Percentiles rank a stretch among this genome's conserved stretches.
phyloP scores from a whole-genome alignment of 2,329 filamentous ascomycete species.

The Hypoxylon rubiginosum region DNA sequence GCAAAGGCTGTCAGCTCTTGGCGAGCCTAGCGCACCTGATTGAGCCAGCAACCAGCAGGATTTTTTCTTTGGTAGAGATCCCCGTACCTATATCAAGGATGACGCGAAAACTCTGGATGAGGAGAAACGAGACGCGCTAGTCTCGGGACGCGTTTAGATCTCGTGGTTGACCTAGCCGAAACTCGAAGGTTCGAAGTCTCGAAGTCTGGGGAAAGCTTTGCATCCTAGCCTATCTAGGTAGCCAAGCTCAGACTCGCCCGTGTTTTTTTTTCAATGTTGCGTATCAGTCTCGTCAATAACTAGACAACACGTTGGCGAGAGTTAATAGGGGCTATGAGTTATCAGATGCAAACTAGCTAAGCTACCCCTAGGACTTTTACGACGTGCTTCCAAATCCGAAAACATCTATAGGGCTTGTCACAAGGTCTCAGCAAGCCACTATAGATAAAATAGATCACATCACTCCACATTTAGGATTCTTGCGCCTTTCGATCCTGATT shows the following conservation, averaged over 20 bases:
- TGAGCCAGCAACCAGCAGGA: slow-evolving; percentile 32
- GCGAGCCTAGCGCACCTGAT: slow-evolving; percentile 37
- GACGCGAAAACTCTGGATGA: slow-evolving; percentile 29
- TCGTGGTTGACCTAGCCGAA: slow-evolving; percentile 24
- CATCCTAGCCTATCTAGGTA: slow-evolving; percentile 9
- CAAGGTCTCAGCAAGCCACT: slow-evolving; percentile 16
- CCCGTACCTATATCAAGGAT: slow-evolving; percentile 29
- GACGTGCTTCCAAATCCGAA: background rate
- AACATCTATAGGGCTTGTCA: slow-evolving; percentile 9
- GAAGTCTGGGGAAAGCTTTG: slow-evolving; percentile 36
- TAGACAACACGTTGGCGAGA: background rate
- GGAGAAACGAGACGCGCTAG: slow-evolving; percentile 38
- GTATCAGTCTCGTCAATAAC: slow-evolving; percentile 27
- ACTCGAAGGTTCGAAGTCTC: slow-evolving; percentile 25
- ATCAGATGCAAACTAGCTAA: background rate
- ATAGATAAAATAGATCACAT: slow-evolving; percentile 9
- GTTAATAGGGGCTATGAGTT: background rate
- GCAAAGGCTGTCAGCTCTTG: slow-evolving; percentile 39
- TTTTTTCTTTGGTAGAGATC: slow-evolving; percentile 31
- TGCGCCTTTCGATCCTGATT: slow-evolving; percentile 3
- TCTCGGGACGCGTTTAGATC: slow-evolving; percentile 41
- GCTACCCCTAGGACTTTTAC: background rate
- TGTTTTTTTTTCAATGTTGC: slow-evolving; percentile 14
- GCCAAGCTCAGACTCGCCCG: slow-evolving; percentile 7
- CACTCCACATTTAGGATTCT: slow-evolving; percentile 26